Percentiles rank a stretch among this genome's conserved stretches.
These are phyloP conservation scores for Ampelocalamus luodianensis DNA, from an alignment of 176 grass and related monocot species.

Conservation along the genomic window DNA sequence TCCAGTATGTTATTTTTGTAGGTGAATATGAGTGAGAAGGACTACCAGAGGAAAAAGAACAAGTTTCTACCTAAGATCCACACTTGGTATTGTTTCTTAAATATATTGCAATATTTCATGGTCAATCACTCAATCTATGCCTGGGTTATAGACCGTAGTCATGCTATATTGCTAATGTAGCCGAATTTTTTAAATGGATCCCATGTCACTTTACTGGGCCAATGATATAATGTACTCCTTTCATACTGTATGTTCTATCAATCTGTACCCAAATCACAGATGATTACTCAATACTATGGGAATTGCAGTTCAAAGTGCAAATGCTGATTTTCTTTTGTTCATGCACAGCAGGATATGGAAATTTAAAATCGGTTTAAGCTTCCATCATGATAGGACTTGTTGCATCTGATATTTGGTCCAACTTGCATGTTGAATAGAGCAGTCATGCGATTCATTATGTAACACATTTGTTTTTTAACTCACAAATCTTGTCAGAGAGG, in stretches of 20 bases:
- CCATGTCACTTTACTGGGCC: neutral
- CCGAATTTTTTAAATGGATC: neutral
- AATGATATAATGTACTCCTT: neutral
- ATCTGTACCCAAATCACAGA: neutral
- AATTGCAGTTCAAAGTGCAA: neutral
- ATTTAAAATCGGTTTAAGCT: neutral
- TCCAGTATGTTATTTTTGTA: conserved; percentile 48
- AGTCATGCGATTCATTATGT: neutral
- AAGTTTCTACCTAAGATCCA: conserved; percentile 98
- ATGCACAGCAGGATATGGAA: neutral
- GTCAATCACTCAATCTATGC: neutral
- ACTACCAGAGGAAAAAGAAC: conserved; percentile 99
- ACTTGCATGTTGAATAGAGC: conserved; percentile 4
- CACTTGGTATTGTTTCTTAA: conserved; percentile 67
- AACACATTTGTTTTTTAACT: neutral
- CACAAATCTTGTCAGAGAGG: too few species aligned
- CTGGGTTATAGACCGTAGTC: neutral
- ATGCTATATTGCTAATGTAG: neutral
- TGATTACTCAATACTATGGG: neutral
- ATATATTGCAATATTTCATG: neutral
- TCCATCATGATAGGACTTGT: conserved; percentile 22
- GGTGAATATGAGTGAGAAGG: conserved; percentile 99
- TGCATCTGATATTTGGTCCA: neutral
- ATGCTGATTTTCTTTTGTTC: conserved; percentile 12
- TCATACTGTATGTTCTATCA: neutral